These are phyloP conservation scores for Pleurotus salmoneostramineus DNA, from an alignment of 768 basidiomycete species.

Conservation along the genomic window DNA sequence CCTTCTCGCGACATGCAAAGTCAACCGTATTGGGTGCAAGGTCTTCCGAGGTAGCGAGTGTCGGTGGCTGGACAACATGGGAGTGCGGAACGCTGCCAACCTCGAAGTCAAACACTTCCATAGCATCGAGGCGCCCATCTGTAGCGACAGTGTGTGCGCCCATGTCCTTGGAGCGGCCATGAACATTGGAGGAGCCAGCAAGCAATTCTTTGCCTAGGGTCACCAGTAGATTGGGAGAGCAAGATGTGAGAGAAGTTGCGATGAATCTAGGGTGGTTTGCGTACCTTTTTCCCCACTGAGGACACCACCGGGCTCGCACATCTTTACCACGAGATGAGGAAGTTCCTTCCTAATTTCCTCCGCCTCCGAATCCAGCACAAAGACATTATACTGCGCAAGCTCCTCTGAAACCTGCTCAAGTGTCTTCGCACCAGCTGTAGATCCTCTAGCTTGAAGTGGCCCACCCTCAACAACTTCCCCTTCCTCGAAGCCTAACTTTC, in stretches of 20 bases:
- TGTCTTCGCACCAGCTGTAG: constrained; percentile 1
- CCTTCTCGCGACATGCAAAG: constrained; percentile 80
- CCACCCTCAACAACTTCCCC: neutral
- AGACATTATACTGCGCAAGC: constrained; percentile 68
- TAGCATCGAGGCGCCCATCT: constrained; percentile 28
- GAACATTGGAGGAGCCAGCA: neutral
- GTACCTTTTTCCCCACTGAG: constrained; percentile 16
- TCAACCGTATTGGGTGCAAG: constrained; percentile 63
- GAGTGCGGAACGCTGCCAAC: neutral
- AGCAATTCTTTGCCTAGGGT: neutral
- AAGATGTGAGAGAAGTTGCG: neutral
- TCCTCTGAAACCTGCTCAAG: constrained; percentile 10
- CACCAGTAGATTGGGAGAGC: neutral
- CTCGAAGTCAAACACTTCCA: constrained; percentile 12
- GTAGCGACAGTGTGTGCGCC: constrained; percentile 35
- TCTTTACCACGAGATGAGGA: constrained; percentile 50
- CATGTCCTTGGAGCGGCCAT: neutral
- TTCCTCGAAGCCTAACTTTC: constrained; percentile 4
- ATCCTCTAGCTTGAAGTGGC: constrained; percentile 3
- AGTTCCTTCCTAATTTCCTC: constrained; percentile 39
- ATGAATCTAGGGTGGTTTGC: neutral
- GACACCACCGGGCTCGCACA: constrained; percentile 35
- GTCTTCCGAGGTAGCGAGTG: neutral
- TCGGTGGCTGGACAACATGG: neutral
- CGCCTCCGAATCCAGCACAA: constrained; percentile 59